Conservation (phyloP, 331 rosid species). For the Pyracantha coccinea region DNA sequence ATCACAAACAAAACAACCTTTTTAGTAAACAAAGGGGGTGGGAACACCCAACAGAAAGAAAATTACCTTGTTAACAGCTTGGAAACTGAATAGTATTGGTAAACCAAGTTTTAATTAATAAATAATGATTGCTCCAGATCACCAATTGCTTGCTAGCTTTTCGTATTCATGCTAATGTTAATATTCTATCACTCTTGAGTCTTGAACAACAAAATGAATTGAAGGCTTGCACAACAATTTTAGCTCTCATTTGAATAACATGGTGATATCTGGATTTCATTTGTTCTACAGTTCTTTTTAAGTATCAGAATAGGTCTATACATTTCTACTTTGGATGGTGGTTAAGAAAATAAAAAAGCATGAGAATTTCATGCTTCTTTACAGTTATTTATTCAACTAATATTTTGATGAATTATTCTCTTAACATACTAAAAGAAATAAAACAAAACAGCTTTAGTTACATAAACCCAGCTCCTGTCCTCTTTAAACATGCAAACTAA, state of each 20-base stretch:
- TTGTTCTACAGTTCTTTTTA: background rate
- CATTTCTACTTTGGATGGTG: background rate
- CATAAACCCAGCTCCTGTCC: background rate
- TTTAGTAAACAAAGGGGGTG: too few species aligned
- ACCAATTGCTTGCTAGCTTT: background rate
- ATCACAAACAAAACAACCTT: background rate
- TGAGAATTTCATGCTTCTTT: background rate
- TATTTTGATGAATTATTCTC: background rate
- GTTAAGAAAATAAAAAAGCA: background rate
- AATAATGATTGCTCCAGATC: background rate
- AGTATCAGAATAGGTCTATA: background rate
- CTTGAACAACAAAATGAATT: background rate
- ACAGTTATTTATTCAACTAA: background rate
- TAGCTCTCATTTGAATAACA: background rate
- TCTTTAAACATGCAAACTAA: background rate
- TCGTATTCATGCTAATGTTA: background rate
- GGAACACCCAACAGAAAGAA: too few species aligned
- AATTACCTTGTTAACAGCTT: too few species aligned
- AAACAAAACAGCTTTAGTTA: background rate
- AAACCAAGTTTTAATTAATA: too few species aligned
- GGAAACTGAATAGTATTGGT: background rate
- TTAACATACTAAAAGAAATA: background rate
- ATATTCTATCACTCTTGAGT: background rate
- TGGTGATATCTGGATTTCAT: background rate
- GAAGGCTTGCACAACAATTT: background rate